phyloP scores from a whole-genome alignment of 2,329 filamentous ascomycete species.

The Drechslerella stenobrocha region DNA sequence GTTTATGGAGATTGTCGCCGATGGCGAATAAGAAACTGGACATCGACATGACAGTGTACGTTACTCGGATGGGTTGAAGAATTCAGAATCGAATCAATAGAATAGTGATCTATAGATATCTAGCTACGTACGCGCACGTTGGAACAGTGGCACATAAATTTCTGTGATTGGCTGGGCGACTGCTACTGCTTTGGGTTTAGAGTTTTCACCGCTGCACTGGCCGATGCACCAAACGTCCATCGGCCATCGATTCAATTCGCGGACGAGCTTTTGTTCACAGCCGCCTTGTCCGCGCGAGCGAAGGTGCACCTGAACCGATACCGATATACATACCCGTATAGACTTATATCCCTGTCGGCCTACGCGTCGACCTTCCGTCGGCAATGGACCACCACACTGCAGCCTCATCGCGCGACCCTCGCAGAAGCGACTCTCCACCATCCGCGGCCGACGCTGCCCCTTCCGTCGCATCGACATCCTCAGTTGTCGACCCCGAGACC shows the following conservation, averaged over 20 bases:
- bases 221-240: no score
- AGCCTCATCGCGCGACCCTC: slow-evolving; percentile 29
- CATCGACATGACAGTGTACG: slow-evolving; percentile 10
- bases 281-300: not conserved
- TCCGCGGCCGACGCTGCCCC: slow-evolving; percentile 24
- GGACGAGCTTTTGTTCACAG: not conserved
- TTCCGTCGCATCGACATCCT: slow-evolving; percentile 19
- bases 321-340: no score
- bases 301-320: no score
- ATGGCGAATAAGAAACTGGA: slow-evolving; percentile 9
- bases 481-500: slow-evolving; percentile 1
- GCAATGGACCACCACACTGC: slow-evolving; percentile 46
- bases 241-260: no score
- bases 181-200: slow-evolving; percentile 29
- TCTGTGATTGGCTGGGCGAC: slow-evolving; percentile 19
- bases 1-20: slow-evolving; percentile 51
- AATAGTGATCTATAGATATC: no score
- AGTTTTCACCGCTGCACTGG: not conserved
- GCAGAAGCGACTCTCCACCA: slow-evolving; percentile 12
- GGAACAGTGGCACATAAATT: no score
- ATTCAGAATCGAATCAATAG: no score
- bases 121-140: no score
- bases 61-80: not conserved
- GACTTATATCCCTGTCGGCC: no score
- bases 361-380: no score